Percentiles rank a stretch among this genome's conserved stretches.
phyloP scores from a whole-genome alignment of 192 early-diverging fungal genomes.

The Mycoemilia scoparia region DNA sequence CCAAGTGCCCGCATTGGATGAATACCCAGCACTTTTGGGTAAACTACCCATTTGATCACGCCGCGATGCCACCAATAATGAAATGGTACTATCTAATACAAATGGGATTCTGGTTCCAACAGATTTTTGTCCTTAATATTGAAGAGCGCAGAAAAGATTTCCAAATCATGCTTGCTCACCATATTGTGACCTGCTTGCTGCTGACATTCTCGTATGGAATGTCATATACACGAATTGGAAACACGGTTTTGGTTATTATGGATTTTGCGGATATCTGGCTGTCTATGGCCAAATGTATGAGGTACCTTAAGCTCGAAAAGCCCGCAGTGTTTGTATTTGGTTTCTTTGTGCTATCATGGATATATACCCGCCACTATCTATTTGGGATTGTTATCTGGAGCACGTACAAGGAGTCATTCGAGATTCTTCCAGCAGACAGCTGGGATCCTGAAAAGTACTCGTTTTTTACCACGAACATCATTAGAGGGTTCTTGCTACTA shows the following conservation, averaged over 20 bases:
- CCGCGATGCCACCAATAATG: conserved; percentile 27
- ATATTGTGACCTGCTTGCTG: conserved; percentile 53
- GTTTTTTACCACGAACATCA: conserved; percentile 11
- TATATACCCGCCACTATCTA: conserved; percentile 55
- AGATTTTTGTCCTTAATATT: conserved; percentile 51
- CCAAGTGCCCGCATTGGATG: conserved; percentile 49
- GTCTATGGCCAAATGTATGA: conserved; percentile 54
- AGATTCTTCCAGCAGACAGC: conserved; percentile 1
- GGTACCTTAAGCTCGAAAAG: conserved; percentile 41
- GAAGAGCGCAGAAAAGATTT: conserved; percentile 61
- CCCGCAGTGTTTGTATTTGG: conserved; percentile 44
- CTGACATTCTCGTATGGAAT: conserved; percentile 41
- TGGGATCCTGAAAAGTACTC: conserved; percentile 13
- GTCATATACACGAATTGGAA: conserved; percentile 63
- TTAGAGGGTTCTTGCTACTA: conserved; percentile 7
- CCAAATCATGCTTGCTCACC: conserved; percentile 50
- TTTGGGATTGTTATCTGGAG: conserved; percentile 43
- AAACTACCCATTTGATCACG: conserved; percentile 44
- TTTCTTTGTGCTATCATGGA: conserved; percentile 49
- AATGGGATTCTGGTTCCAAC: conserved; percentile 63
- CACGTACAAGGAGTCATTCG: conserved; percentile 29
- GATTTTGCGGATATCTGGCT: conserved; percentile 66
- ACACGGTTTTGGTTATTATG: conserved; percentile 56
- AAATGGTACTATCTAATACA: conserved; percentile 63
- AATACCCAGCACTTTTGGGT: conserved; percentile 50